Evolutionary conservation across 768 basidiomycete genomes (phyloP).

Genomic region (Tremella mesenterica): DNA sequence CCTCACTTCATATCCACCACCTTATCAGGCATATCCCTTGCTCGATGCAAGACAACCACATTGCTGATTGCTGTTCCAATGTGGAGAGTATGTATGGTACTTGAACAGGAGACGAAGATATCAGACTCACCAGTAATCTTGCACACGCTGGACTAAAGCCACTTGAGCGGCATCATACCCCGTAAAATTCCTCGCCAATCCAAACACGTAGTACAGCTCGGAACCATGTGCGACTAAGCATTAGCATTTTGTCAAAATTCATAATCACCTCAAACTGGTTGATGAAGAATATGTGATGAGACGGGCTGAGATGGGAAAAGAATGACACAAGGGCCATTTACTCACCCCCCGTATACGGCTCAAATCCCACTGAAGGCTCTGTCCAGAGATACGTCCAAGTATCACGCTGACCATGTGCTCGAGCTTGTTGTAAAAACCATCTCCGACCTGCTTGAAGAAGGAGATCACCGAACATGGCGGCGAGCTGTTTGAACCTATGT

Average conservation of each 20-base stretch:
- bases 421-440: conserved; percentile 28
- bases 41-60: too few species aligned
- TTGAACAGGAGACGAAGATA: too few species aligned
- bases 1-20: neutral
- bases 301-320: too few species aligned
- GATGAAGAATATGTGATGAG: too few species aligned
- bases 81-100: too few species aligned
- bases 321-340: too few species aligned
- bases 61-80: too few species aligned
- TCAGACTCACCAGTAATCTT: conserved; percentile 38
- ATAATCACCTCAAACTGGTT: too few species aligned
- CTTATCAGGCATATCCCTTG: neutral
- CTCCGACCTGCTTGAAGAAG: conserved; percentile 32
- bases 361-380: too few species aligned
- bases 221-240: neutral
- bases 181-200: neutral
- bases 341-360: too few species aligned
- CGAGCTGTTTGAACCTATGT: conserved; percentile 26
- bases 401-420: conserved; percentile 13
- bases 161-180: conserved; percentile 11
- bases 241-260: too few species aligned
- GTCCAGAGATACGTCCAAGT: conserved; percentile 37
- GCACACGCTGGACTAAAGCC: conserved; percentile 17
- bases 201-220: neutral
- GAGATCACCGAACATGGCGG: conserved; percentile 34